Conservation (phyloP, 1,284 basidiomycete species). For the Trichosporon faecale region DNA sequence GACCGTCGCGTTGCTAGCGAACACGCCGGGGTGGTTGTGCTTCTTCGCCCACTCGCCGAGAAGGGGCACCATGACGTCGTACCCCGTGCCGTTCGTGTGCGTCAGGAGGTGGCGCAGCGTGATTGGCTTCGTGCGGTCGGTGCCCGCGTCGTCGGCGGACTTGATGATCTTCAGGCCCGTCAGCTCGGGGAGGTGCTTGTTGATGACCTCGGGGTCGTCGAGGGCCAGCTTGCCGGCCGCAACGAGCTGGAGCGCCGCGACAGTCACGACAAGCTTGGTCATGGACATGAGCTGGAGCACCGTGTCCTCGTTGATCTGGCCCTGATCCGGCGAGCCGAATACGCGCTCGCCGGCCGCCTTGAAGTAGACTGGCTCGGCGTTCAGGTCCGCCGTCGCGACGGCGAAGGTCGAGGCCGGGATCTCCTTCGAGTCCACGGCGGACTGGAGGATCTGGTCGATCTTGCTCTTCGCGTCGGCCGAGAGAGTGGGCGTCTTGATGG, state of each 20-base stretch:
- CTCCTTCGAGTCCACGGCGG: constrained; percentile 21
- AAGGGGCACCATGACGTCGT: constrained; percentile 17
- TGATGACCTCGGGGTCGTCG: constrained; percentile 31
- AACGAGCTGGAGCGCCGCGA: constrained; percentile 21
- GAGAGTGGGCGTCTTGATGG: constrained; percentile 10
- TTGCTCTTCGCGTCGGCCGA: constrained; percentile 24
- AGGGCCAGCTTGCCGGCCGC: constrained; percentile 23
- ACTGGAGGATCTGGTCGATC: constrained; percentile 30
- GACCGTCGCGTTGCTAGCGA: constrained; percentile 27
- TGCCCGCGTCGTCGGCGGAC: constrained; percentile 31
- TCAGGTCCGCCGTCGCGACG: constrained; percentile 26
- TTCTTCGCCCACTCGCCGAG: constrained; percentile 17
- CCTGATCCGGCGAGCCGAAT: constrained; percentile 31
- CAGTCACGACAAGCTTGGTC: constrained; percentile 36
- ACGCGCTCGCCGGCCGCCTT: constrained; percentile 33
- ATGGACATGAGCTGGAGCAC: constrained; percentile 41
- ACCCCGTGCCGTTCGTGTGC: constrained; percentile 28
- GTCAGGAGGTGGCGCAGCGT: constrained; percentile 41
- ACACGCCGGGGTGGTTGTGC: neutral
- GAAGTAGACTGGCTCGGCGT: constrained; percentile 27
- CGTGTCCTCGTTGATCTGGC: constrained; percentile 35
- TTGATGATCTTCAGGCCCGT: constrained; percentile 31
- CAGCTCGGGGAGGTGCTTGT: constrained; percentile 40
- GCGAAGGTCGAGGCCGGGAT: constrained; percentile 38
- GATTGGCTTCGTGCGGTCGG: constrained; percentile 33